Conservation (phyloP, 2,329 filamentous ascomycete species). For the Phaeosphaeriaceae sp. region DNA sequence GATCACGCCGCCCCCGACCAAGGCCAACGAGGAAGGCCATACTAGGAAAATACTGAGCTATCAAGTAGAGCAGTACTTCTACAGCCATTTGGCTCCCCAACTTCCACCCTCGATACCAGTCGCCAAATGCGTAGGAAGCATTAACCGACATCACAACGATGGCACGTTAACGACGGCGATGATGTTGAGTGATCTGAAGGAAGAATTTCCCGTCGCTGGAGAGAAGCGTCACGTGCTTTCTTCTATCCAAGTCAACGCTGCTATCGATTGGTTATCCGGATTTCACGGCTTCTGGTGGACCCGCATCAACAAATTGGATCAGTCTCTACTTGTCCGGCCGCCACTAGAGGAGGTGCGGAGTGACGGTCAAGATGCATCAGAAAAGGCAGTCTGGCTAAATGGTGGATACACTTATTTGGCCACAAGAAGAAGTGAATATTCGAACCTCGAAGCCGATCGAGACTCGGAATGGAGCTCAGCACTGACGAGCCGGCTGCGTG, state of each 20-base stretch:
- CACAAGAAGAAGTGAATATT: conserved; percentile 66
- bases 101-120: conserved; percentile 56
- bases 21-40: conserved; percentile 64
- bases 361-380: conserved; percentile 29
- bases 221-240: conserved; percentile 60
- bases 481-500: conserved; percentile 52
- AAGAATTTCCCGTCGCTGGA: conserved; percentile 62
- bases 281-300: conserved; percentile 67
- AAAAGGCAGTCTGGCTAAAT: conserved; percentile 63
- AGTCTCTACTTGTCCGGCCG: conserved; percentile 56
- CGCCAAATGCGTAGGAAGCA: conserved; percentile 57
- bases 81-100: conserved; percentile 61
- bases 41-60: conserved; percentile 72
- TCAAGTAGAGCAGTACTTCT: conserved; percentile 72
- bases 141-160: conserved; percentile 51
- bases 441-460: conserved; percentile 53
- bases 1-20: conserved; percentile 60
- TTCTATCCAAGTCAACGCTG: conserved; percentile 57
- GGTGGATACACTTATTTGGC: conserved; percentile 74
- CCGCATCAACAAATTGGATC: conserved; percentile 26
- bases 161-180: conserved; percentile 58
- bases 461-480: conserved; percentile 63
- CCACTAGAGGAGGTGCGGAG: conserved; percentile 61
- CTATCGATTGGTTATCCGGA: conserved; percentile 67
- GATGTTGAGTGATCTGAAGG: conserved; percentile 64